Evolutionary conservation across 1,284 basidiomycete genomes (phyloP), one percentile per base, ranked within the genome.

Genomic region (Cryptococcus hybrid): DNA sequence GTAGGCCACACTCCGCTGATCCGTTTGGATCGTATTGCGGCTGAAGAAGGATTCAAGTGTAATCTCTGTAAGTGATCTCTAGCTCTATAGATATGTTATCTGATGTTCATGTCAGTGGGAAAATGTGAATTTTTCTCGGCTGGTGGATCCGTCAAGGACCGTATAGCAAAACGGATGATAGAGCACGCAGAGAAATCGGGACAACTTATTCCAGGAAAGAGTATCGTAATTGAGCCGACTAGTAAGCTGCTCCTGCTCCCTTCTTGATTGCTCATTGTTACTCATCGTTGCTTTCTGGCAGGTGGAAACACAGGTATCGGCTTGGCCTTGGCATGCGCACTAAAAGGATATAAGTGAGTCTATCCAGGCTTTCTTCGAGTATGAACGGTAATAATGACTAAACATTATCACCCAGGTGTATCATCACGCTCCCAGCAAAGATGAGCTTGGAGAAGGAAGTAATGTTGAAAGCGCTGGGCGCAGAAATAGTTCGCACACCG

Each of bases 361-460:
- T 15, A 30, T 4, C 30, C 30, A 30, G 30, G 30, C 30, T 30
- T 30, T 30, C 12, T 15, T 40, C 30, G 18, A 83, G 85, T 73
- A 77, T 85, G 86, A 89, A 88, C 88, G 90, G 90, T 13, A 13
- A n/a, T 83, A 84, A 86, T 39, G 87, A 86, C 44, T 42, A 51
- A 12, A 15, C 7, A 9, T 46, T 30, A 30, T 30, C 30, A 4
- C 15, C 12, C 64, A 74, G 78, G 52, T 82, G 79, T 69, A 93
- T 99, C 74, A 99, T 99, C 76, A 94, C 92, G 56, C 81, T 96
- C 73, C 95, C 94, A 50, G 88, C 93, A 73, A 99, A 98, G 81
- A 99, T 98, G 95, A 92, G 89, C 3, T 79, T 88, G 58, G 94
- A 99, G 80, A 99, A 99, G 79, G 92, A 95, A 79, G 90, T 91